Conservation (phyloP, 2,329 filamentous ascomycete species). For the Pestalotiopsis fici region DNA sequence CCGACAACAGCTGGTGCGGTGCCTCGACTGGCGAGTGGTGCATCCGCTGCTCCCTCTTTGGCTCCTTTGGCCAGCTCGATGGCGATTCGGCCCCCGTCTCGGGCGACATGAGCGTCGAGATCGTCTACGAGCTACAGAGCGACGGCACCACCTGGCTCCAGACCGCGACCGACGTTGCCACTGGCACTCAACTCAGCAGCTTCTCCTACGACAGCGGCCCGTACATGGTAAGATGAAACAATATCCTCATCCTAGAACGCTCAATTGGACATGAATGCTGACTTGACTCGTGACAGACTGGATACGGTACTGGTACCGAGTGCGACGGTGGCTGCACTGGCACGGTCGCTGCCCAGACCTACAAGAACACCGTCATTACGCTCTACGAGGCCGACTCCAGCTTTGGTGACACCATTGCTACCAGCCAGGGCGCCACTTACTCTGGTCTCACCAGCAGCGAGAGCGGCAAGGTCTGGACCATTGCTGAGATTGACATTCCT, state of each 20-base stretch:
- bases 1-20: conserved; percentile 11
- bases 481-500: neutral
- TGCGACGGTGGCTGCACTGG: conserved; percentile 8
- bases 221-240: neutral
- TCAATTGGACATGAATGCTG: neutral
- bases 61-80: conserved; percentile 8
- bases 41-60: conserved; percentile 9
- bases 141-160: conserved; percentile 5
- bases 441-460: neutral
- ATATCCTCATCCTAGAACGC: neutral
- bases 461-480: conserved; percentile 3
- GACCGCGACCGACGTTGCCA: conserved; percentile 5
- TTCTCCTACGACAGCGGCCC: conserved; percentile 7
- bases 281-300: neutral
- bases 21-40: conserved; percentile 4
- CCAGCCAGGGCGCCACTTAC: conserved; percentile 9
- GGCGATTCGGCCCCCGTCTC: neutral
- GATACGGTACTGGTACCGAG: conserved; percentile 8
- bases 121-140: conserved; percentile 5
- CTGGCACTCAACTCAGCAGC: conserved; percentile 1
- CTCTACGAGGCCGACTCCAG: neutral
- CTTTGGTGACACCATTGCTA: conserved; percentile 5
- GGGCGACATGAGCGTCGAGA: conserved; percentile 5
- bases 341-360: conserved; percentile 6
- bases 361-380: conserved; percentile 7